Conservation (phyloP, 495 filamentous ascomycete genomes). For the Cladorrhinum samala region DNA sequence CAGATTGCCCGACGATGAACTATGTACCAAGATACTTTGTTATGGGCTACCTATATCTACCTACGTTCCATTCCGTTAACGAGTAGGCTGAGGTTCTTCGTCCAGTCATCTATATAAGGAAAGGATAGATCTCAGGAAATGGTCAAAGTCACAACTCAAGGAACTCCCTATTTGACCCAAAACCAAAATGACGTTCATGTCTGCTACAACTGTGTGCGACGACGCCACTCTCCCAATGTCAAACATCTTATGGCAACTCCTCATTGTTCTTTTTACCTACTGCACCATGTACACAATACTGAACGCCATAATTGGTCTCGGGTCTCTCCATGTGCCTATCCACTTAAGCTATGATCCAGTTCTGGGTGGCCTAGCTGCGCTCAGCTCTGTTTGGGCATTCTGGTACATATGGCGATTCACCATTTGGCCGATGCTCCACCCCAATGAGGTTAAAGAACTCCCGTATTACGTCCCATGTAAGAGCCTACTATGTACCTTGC, state of each 20-base stretch:
- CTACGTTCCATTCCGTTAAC: neutral
- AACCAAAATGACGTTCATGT: neutral
- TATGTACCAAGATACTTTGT: neutral
- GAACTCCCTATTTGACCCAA: neutral
- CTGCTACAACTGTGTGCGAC: neutral
- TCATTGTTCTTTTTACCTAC: neutral
- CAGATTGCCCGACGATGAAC: neutral
- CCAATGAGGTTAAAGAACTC: neutral
- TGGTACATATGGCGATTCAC: neutral
- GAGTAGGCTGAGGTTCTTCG: neutral
- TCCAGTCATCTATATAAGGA: neutral
- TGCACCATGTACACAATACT: neutral
- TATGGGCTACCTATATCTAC: neutral
- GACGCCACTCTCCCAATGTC: neutral
- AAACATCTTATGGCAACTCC: neutral
- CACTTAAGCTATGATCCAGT: neutral
- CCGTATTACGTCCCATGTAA: neutral
- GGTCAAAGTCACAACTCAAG: neutral
- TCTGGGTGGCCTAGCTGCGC: neutral
- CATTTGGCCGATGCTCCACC: neutral
- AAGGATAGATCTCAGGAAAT: neutral
- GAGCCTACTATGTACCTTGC: no score
- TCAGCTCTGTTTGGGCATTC: neutral
- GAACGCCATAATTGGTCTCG: neutral
- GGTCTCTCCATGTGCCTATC: neutral